Evolutionary conservation across 73 alveolate species (phyloP), one percentile per base, ranked within the genome.

Genomic region (Blepharisma japonicum): DNA sequence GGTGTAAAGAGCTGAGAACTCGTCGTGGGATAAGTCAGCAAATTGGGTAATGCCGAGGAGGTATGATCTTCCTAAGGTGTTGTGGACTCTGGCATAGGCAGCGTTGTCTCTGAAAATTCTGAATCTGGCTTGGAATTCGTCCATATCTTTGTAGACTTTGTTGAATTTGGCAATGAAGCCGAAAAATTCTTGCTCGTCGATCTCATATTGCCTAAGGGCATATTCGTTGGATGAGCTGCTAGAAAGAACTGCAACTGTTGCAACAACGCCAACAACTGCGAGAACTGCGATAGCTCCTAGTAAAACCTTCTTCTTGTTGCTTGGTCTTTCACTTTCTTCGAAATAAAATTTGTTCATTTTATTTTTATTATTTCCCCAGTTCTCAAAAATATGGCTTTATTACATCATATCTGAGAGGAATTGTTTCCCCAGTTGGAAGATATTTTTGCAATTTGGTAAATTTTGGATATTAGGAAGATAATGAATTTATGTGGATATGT

Each of bases 21-120:
- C 94, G 6, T 68, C 91, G 38, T 48, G 47, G 78, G 91, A 47
- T 8, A 55, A 50, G 79, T 87, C 94, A 55, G 91, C 80, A 53
- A 87, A 83, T 27, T 71, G 47, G 82, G 67, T 87, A 11, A 87
- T 68, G 18, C 50, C 50, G 21, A 38, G 50, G 4, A 38, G 50
- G 18, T 21, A 11, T 25, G 42, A 61, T 11, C 21, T n/a, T n/a
- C 50, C 77, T 14, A 38, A 11, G 77, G 77, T 11, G 50, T 61
- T 61, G 21, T 25, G n/a, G 42, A 61, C 42, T 9, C 77, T n/a
- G 50, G 53, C 20, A 25, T 38, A 25, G 21, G 50, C 50, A 38
- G 21, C 18, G 53, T 61, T 38, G n/a, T 61, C 50, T 11, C 50
- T 9, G 42, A 61, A 20, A 11, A 21, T 61, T 61, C 56, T 21